These are phyloP conservation scores for Wickerhamomyces subpelliculosus DNA, from an alignment of 805 yeast species.

Conservation along the genomic window DNA sequence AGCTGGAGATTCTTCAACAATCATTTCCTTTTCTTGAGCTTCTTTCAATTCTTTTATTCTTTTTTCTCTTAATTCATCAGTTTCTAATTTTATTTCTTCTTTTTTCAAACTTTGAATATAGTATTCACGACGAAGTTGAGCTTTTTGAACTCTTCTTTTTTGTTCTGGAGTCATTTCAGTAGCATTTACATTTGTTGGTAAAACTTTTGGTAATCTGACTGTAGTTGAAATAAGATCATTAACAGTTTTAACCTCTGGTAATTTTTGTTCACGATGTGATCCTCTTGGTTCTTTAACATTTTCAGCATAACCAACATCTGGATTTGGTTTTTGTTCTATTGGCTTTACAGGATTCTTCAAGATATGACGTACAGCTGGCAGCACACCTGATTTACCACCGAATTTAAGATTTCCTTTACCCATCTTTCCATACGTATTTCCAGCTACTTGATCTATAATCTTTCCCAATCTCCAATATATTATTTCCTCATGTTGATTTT, in stretches of 20 bases:
- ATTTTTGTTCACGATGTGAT: conserved; percentile 48
- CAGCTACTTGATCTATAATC: neutral
- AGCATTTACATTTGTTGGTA: conserved; percentile 15
- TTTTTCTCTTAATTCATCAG: conserved; percentile 22
- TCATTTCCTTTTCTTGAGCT: conserved; percentile 23
- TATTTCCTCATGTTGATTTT: neutral
- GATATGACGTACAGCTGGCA: conserved; percentile 72
- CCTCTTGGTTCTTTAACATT: conserved; percentile 62
- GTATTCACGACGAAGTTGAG: conserved; percentile 68
- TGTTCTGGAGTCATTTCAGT: conserved; percentile 20
- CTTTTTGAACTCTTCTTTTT: conserved; percentile 27
- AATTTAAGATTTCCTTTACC: conserved; percentile 40
- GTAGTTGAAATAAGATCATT: conserved; percentile 50
- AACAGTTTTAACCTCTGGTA: conserved; percentile 50
- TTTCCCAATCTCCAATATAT: neutral
- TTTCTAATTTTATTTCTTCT: conserved; percentile 29
- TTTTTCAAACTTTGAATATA: conserved; percentile 46
- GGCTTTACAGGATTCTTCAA: conserved; percentile 52
- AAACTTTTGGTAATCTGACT: conserved; percentile 38
- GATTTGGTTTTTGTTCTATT: conserved; percentile 36
- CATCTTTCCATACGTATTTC: conserved; percentile 25
- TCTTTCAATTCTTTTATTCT: conserved; percentile 19
- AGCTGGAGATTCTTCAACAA: conserved; percentile 42
- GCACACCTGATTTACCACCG: conserved; percentile 67
- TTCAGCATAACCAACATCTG: conserved; percentile 63